Base-by-base conservation (phyloP, 1,284 basidiomycete genomes). In the Dichomitus squalens region DNA sequence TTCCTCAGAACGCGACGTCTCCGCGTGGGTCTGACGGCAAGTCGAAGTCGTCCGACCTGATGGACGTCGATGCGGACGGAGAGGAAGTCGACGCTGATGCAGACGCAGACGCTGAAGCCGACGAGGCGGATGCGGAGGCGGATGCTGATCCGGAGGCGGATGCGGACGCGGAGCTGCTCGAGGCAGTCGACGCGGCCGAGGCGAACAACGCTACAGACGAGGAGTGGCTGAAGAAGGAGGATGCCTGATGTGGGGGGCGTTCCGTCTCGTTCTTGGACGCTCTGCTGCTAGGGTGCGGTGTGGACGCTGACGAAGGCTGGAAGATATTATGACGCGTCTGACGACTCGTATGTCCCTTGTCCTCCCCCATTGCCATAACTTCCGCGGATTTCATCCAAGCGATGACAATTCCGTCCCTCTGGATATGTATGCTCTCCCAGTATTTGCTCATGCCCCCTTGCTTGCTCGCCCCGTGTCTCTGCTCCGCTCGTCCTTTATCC, bases 111-210 rank as follows among this genome's bases (percentile, higher is more conserved):
- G 65, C 63, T 11, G 68, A 67, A 12, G 68, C 53, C 29, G 49
- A 58, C 14, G 40, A 48, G 51, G 58, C 53, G 57, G 67, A 70
- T 7, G 65, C 49, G 0, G 65, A 66, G 39, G 65, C 60, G n/a
- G 68, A 70, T 27, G 69, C 60, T 0, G 72, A 69, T n/a, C 49
- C 46, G 1, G 60, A 62, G 23, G 70, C 59, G 12, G 66, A 74
- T 41, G 68, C 71, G 5, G 73, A 73, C 9, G 72, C 70, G 34
- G 73, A 75, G 57, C 60, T 74, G 59, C 64, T 75, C 33, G 72
- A 71, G 59, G 73, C 73, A 9, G 73, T 74, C 18, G 73, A 74
- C 53, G 73, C 73, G 7, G 72, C 72, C 3, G 73, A 74, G 66
- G 71, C 70, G 50, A 70, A 69, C 57, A 64, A 68, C 49, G 64